A percentile compares a stretch with the other conserved stretches of the same genome.
phyloP scores from a whole-genome alignment of 495 filamentous ascomycete genomes.

The Neurospora hispaniola region DNA sequence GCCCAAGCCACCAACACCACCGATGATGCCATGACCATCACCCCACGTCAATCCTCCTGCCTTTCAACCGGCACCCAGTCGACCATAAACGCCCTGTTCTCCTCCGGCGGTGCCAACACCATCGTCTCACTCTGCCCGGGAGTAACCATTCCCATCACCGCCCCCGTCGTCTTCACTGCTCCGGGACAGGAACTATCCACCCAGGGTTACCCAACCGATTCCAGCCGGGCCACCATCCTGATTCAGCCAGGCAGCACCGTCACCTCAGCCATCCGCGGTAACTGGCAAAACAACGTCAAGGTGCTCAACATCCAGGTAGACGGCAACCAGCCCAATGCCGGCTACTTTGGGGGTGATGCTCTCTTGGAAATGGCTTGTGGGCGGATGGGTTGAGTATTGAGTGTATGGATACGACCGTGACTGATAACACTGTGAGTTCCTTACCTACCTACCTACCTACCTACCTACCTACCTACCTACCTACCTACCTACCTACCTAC shows the following conservation, averaged over 20 bases:
- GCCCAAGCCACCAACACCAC: neutral
- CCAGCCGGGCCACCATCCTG: conserved; percentile 6
- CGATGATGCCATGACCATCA: neutral
- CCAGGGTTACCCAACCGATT: conserved; percentile 10
- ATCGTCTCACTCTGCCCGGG: conserved; percentile 7
- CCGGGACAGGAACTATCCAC: conserved; percentile 9
- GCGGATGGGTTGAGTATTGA: conserved; percentile 11
- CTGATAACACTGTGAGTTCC: conserved; percentile 5
- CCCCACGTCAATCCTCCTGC: conserved; percentile 10
- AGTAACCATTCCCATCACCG: conserved; percentile 3
- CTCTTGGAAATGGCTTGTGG: conserved; percentile 6
- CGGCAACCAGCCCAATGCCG: conserved; percentile 11
- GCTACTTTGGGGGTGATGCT: conserved; percentile 4
- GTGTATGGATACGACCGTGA: conserved; percentile 2
- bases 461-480: no score
- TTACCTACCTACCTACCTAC: no score
- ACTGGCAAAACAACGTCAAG: neutral
- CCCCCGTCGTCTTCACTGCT: conserved; percentile 7
- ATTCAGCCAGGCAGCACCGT: conserved; percentile 7
- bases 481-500: no score
- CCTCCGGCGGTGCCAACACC: conserved; percentile 6
- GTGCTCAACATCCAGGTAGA: conserved; percentile 8
- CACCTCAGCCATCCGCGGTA: conserved; percentile 5
- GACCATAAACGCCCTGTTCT: conserved; percentile 2
- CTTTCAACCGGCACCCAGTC: conserved; percentile 8